Evolutionary conservation across 2,329 filamentous ascomycete species (phyloP).

Genomic region (Aaosphaeria pasadenensis): DNA sequence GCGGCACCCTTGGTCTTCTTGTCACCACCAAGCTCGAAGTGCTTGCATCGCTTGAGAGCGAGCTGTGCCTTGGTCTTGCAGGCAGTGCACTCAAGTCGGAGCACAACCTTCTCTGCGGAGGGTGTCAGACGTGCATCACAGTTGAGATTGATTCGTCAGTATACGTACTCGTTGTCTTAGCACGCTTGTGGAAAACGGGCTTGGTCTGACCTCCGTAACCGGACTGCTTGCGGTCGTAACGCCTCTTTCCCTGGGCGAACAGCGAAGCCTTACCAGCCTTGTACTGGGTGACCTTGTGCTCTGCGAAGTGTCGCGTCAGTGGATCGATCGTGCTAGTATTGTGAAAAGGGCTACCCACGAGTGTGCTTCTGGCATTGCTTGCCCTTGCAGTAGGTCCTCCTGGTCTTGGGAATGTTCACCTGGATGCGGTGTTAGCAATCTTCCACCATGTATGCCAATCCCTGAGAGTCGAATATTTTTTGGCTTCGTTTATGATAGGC

Average conservation of each 20-base stretch:
- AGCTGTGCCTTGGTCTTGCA: slow-evolving; percentile 99
- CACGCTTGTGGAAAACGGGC: slow-evolving; percentile 99
- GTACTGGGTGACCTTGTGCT: slow-evolving; percentile 93
- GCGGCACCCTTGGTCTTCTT: slow-evolving; percentile 99
- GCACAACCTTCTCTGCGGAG: slow-evolving; percentile 79
- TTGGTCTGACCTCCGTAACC: slow-evolving; percentile 99
- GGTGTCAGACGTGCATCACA: no score
- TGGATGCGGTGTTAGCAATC: slow-evolving; percentile 32
- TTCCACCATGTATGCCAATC: no score
- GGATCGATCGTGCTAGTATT: neutral
- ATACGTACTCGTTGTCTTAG: slow-evolving; percentile 80
- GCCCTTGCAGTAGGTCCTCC: slow-evolving; percentile 97
- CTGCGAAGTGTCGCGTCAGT: slow-evolving; percentile 19
- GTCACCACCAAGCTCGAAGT: slow-evolving; percentile 99
- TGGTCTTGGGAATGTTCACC: slow-evolving; percentile 99
- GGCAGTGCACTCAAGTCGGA: slow-evolving; percentile 93
- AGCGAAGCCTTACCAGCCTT: slow-evolving; percentile 95
- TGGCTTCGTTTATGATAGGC: no score
- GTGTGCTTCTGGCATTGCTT: slow-evolving; percentile 73
- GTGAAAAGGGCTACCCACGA: slow-evolving; percentile 16
- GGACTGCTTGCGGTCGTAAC: slow-evolving; percentile 87
- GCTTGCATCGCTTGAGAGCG: slow-evolving; percentile 99
- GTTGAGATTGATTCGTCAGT: no score
- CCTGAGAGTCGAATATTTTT: no score
- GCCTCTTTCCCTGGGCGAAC: slow-evolving; percentile 98